Evolutionary conservation across 2,329 filamentous ascomycete genomes (phyloP).

Genomic region (Dactylellina parvicollis): DNA sequence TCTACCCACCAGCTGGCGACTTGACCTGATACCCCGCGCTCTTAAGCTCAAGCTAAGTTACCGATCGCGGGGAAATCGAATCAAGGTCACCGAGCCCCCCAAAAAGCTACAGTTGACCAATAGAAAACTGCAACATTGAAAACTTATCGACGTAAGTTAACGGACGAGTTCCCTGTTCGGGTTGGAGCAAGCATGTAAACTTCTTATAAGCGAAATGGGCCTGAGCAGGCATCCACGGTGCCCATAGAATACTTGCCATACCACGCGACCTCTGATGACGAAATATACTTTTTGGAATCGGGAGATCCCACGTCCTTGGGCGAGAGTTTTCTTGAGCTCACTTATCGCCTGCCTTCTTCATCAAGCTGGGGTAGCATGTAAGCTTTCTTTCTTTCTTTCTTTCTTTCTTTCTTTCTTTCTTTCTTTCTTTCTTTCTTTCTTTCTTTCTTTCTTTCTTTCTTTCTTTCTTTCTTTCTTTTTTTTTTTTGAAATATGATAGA

Average conservation of each 20-base stretch:
- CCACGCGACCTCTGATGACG: slow-evolving; percentile 48
- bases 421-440: too few species aligned
- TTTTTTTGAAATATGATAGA: too few species aligned
- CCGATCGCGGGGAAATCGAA: slow-evolving; percentile 27
- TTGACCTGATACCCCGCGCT: slow-evolving; percentile 15
- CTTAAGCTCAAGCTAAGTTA: slow-evolving; percentile 11
- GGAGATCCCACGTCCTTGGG: slow-evolving; percentile 38
- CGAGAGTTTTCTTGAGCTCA: slow-evolving; percentile 8
- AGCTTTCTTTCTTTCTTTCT: too few species aligned
- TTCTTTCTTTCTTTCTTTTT: too few species aligned
- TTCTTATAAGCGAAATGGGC: slow-evolving; percentile 30
- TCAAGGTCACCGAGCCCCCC: not conserved
- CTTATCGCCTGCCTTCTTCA: too few species aligned
- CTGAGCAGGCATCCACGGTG: slow-evolving; percentile 34
- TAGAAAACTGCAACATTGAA: slow-evolving; percentile 6
- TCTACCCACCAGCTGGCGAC: not conserved
- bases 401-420: too few species aligned
- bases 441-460: too few species aligned
- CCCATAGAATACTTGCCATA: slow-evolving; percentile 6
- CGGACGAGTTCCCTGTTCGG: slow-evolving; percentile 48
- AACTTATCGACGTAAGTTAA: not conserved
- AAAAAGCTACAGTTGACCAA: not conserved
- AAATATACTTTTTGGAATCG: slow-evolving; percentile 39
- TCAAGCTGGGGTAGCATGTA: too few species aligned
- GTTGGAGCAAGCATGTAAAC: not conserved